Evolutionary conservation across 495 filamentous ascomycete species (phyloP).

Genomic region (Paragyromitra xinjiangensis): DNA sequence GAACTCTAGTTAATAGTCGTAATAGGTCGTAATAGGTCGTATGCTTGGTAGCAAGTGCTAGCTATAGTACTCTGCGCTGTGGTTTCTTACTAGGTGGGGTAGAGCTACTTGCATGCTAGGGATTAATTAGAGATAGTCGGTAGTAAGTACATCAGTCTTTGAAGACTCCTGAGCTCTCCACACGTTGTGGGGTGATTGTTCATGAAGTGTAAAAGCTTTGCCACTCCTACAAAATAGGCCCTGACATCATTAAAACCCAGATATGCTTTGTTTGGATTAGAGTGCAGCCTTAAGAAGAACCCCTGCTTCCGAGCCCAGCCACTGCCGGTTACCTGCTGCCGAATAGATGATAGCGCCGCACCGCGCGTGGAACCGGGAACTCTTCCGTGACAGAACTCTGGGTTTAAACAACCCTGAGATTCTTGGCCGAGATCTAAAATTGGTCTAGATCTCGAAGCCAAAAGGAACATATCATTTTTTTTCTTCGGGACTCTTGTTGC

Average conservation of each 20-base stretch:
- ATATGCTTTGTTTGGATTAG: conserved; percentile 12
- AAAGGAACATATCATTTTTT: conserved; percentile 15
- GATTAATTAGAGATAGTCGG: background rate
- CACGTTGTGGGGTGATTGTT: background rate
- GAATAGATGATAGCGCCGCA: conserved; percentile 30
- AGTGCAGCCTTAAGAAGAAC: conserved; percentile 15
- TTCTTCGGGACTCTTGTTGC: background rate
- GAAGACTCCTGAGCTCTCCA: background rate
- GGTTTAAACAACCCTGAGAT: conserved; percentile 7
- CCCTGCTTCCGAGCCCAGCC: conserved; percentile 26
- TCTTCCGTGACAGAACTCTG: conserved; percentile 36
- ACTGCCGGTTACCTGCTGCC: conserved; percentile 30
- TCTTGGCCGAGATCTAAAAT: background rate
- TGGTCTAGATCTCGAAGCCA: conserved; percentile 21
- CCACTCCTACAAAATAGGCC: background rate
- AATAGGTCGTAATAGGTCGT: background rate
- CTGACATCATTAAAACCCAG: conserved; percentile 33
- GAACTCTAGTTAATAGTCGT: background rate
- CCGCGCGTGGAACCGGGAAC: conserved; percentile 40
- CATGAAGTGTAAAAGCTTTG: conserved; percentile 1
- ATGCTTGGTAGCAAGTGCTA: background rate
- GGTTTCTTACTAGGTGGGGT: background rate
- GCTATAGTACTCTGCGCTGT: no score
- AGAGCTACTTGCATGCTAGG: background rate
- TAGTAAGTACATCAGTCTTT: background rate